Percentiles rank a stretch among this genome's conserved stretches.
phyloP scores from a whole-genome alignment of 306 rosid species.

The Calophaca sinica region DNA sequence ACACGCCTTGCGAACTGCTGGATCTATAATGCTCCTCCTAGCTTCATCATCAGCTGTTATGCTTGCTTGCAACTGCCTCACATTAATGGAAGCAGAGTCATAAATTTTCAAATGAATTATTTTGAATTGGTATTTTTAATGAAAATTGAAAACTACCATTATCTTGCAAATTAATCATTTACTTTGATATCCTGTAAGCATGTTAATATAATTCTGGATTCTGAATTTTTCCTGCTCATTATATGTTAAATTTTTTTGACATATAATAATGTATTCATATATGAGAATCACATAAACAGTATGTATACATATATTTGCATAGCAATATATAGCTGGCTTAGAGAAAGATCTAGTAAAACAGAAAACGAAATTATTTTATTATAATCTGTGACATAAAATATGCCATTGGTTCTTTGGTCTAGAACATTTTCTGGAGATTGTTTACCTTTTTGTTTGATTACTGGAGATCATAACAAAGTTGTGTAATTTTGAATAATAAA shows the following conservation, averaged over 20 bases:
- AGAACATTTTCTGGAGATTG: not conserved
- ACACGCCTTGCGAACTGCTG: constrained; percentile 59
- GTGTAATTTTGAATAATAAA: not conserved
- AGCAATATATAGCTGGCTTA: not conserved
- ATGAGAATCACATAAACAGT: constrained; percentile 1
- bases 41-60: constrained; percentile 65
- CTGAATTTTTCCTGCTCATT: not conserved
- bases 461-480: not conserved
- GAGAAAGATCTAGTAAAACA: constrained; percentile 7
- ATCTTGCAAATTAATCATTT: not conserved
- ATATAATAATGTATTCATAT: not conserved
- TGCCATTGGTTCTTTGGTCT: not conserved
- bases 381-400: not conserved
- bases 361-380: not conserved
- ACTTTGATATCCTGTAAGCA: not conserved
- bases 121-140: not conserved
- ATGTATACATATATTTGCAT: not conserved
- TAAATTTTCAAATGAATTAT: constrained; percentile 15
- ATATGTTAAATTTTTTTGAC: too few relatives aligned
- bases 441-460: not conserved
- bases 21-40: constrained; percentile 76
- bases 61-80: constrained; percentile 73
- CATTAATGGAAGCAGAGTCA: not conserved
- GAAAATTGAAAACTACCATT: not conserved
- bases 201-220: not conserved